Evolutionary conservation across 192 early-diverging fungal species (phyloP), one percentile per base, ranked within the genome.

Genomic region (Phycomyces blakesleeanus): DNA sequence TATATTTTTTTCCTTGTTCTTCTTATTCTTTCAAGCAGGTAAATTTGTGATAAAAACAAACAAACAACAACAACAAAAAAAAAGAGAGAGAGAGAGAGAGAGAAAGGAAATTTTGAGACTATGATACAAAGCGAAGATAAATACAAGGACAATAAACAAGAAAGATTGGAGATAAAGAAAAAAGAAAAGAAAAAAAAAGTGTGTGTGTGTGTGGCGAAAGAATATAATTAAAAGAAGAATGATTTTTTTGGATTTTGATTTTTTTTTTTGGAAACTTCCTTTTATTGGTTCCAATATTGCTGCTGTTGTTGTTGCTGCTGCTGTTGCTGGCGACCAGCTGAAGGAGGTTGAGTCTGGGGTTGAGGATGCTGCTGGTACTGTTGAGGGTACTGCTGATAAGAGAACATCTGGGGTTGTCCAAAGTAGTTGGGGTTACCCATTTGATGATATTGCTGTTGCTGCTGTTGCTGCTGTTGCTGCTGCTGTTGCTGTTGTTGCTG

Each of bases 101-200:
- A 57, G 55, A 51, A 41, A 71, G n/a, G 26, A 58, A 57, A 53
- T 37, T 34, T 38, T 57, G 54, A 58, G 52, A 56, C 38, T 49
- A 68, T 41, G 50, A 39, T 41, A 42, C 41, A 71, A 68, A 51
- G 61, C 20, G 8, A 67, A n/a, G 57, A 55, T 47, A 50, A 61
- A 60, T 61, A 59, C 55, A 59, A 51, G 50, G 44, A 12, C 50
- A 56, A 21, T n/a, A n/a, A 37, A 51, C 40, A 22, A 40, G 26
- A 59, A 67, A 50, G 66, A 69, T 51, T 72, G 68, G n/a, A n/a
- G n/a, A n/a, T 16, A 74, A 75, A 64, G 83, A 82, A 55, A 74
- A 85, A 83, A 52, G 71, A 78, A 56, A 76, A 79, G 39, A 73
- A 74, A 37, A 75, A 68, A 14, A 72, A 79, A 66, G 76, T 74